Base-by-base conservation (phyloP, 2,329 filamentous ascomycete species). In the Fusarium veterinarium region DNA sequence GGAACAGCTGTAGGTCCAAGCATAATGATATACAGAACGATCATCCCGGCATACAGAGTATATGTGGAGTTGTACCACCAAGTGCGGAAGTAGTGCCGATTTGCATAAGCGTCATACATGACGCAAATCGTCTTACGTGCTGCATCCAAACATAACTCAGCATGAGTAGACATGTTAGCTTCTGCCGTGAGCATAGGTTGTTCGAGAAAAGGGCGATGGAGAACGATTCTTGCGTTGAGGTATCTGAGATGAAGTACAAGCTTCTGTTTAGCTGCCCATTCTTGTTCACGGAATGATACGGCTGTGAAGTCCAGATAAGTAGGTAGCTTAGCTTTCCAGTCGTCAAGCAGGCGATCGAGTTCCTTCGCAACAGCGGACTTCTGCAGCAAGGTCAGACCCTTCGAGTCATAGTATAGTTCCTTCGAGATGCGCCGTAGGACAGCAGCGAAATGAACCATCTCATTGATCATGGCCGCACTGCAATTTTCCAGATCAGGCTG, bases 11-110 rank as follows among this genome's bases (percentile, higher is more conserved):
- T 45, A 12, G 38, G 33, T 5, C 58, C 58, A 37, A 65, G 58
- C 58, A 65, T 63, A 17, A 65, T 35, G 20, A 65, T 63, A 11
- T 65, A 63, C 13, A 65, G 63, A 11, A 65, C 46, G 25, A 65
- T 61, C 58, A 65, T 65, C 6, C 63, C 58, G 3, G 58, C 58
- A 19, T 65, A 63, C 7, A 65, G 20, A 6, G 58, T 63, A 3
- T 65, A 65, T 1, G 58, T 65, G 3, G 58, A 55, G 23, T 65
- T 65, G 16, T 65, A 65, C 59, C 63, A 65, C 60, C 60, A 62
- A 9, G 52, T 62, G 3, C 60, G 60, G 20, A 62, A 62, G 17
- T 62, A 62, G 8, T 59, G 52, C 14, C 60, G 16, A 14, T 62
- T 59, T 14, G 52, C 28, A 1, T 62, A 62, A 5, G 60, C 52